Evolutionary conservation across 495 filamentous ascomycete genomes (phyloP).

Genomic region (Penicillium dipodomyicola): DNA sequence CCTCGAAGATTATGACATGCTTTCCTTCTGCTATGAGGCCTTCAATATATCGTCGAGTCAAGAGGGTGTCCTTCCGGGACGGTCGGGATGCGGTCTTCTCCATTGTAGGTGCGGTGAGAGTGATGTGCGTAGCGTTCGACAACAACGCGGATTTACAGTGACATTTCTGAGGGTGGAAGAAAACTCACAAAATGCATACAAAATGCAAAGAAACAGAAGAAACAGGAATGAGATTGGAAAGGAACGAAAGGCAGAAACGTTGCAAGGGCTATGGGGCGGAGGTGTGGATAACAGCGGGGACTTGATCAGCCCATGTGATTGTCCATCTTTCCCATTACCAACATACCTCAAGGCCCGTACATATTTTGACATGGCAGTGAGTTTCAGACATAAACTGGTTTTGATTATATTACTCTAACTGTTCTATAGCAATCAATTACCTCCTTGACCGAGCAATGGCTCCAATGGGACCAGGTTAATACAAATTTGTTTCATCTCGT

Average conservation of each 20-base stretch:
- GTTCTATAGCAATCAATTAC: constrained; percentile 31
- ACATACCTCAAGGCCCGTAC: not conserved
- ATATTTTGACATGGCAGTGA: constrained; percentile 22
- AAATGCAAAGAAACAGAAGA: constrained; percentile 1
- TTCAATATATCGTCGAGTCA: constrained; percentile 78
- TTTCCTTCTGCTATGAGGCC: constrained; percentile 83
- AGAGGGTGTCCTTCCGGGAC: constrained; percentile 48
- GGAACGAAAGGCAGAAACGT: constrained; percentile 15
- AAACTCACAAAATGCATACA: not conserved
- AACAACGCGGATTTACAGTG: constrained; percentile 5
- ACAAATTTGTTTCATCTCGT: constrained; percentile 1
- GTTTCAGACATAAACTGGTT: not conserved
- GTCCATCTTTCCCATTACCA: constrained; percentile 13
- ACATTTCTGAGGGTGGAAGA: constrained; percentile 1
- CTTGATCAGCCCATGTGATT: constrained; percentile 23
- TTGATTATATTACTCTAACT: not conserved
- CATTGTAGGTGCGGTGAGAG: constrained; percentile 20
- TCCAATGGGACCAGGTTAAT: constrained; percentile 59
- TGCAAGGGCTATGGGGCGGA: constrained; percentile 19
- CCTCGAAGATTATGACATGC: constrained; percentile 75
- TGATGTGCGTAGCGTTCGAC: not conserved
- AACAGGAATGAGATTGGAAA: constrained; percentile 5
- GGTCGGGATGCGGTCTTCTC: constrained; percentile 20
- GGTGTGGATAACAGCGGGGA: constrained; percentile 25
- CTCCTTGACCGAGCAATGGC: constrained; percentile 53